Base-by-base conservation (phyloP, 192 early-diverging fungal species). In the Martensiomyces pterosporus region DNA sequence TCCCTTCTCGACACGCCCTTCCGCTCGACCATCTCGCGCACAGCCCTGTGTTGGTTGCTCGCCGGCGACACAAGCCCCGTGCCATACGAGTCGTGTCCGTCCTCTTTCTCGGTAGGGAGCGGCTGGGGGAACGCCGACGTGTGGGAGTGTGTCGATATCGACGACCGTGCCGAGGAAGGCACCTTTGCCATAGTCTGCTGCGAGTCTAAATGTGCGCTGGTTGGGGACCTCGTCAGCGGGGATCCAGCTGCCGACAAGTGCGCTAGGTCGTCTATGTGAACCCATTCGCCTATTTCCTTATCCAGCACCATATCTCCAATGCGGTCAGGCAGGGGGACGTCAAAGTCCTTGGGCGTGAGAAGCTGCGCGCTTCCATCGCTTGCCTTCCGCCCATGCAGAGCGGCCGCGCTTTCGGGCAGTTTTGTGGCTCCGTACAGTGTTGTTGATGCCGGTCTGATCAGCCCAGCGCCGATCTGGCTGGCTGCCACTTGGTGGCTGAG, bases 241-340 rank as follows among this genome's bases (percentile, higher is more conserved):
- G n/a, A n/a, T n/a, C n/a, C n/a, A n/a, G n/a, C n/a, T n/a, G n/a
- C n/a, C n/a, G n/a, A n/a, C n/a, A n/a, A n/a, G n/a, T n/a, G n/a
- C n/a, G n/a, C n/a, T n/a, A 49, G 55, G 22, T 71, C 67, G 50
- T 43, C 51, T 9, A 71, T 64, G 19, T 71, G 33, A n/a, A 71
- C 60, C 67, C 67, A 71, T 26, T 64, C 67, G 27, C 60, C 67
- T 12, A 62, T 35, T 18, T 42, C 52, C 47, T 48, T 50, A 29
- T 71, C 61, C 17, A 71, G 46, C 1, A 71, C 67, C 67, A 71
- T 71, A 29, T 71, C 56, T 46, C 67, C 67, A 16, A 71, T 39
- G 13, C 67, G 67, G 16, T 62, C 51, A 4, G 67, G 60, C 38
- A 71, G 24, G 16, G 56, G 60, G 17, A 24, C 52, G 39, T 50